Evolutionary conservation across 164 flowering plant species (phyloP).

Genomic region (Vitis rotundifolia): DNA sequence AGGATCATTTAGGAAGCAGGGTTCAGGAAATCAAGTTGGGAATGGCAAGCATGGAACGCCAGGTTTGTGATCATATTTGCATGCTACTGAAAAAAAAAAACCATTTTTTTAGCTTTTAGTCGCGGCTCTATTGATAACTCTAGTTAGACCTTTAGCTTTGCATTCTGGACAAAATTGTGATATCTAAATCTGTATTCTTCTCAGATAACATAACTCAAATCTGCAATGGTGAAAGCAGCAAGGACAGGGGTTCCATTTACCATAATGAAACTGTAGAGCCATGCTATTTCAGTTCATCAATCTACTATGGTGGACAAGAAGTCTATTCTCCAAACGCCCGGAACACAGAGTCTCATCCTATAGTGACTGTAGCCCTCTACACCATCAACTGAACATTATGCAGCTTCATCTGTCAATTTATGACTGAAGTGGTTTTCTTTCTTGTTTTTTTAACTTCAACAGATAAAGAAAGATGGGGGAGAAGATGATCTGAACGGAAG

Average conservation of each 20-base stretch:
- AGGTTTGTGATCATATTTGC: conserved; percentile 8
- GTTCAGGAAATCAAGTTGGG: conserved; percentile 14
- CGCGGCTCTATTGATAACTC: too few species aligned
- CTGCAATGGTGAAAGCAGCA: conserved; percentile 18
- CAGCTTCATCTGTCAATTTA: not conserved
- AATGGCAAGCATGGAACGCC: conserved; percentile 20
- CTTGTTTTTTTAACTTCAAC: not conserved
- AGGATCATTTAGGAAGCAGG: conserved; percentile 5
- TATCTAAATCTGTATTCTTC: not conserved
- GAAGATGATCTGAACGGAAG: conserved; percentile 35
- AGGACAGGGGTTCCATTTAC: conserved; percentile 26
- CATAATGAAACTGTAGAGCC: conserved; percentile 41
- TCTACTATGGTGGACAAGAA: conserved; percentile 69
- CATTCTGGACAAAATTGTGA: too few species aligned
- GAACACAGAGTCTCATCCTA: conserved; percentile 16
- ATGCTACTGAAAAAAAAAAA: too few species aligned
- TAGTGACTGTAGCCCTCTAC: conserved; percentile 22
- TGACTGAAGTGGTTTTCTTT: not conserved
- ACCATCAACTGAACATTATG: not conserved
- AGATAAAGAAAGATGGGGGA: conserved; percentile 32
- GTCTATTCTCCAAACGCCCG: conserved; percentile 34
- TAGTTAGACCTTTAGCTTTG: too few species aligned
- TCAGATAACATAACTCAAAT: conserved; percentile 3
- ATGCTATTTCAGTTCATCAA: conserved; percentile 49
- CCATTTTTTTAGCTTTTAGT: too few species aligned